Evolutionary conservation across 177 flowering plant species (phyloP).

Genomic region (Vitis hybrid): DNA sequence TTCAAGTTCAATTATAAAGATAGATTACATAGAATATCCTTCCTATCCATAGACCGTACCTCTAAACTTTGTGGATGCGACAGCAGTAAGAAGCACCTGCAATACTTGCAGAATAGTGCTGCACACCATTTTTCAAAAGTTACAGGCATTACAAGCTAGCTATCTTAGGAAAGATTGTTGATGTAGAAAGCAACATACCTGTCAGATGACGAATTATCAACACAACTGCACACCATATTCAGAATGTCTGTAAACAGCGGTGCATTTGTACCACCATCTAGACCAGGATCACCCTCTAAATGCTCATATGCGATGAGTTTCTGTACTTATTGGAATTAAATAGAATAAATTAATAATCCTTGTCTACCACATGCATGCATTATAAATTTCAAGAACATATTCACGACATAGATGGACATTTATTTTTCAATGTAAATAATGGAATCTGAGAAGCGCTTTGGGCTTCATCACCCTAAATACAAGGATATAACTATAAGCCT

Average conservation of each 20-base stretch:
- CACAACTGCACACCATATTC: constrained; percentile 83
- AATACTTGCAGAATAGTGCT: constrained; percentile 92
- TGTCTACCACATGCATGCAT: constrained; percentile 1
- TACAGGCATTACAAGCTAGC: constrained; percentile 15
- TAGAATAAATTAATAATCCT: constrained; percentile 5
- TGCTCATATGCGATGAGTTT: constrained; percentile 99
- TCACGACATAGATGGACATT: neutral
- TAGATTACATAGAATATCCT: neutral
- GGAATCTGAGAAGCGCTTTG: neutral
- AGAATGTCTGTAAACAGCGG: constrained; percentile 76
- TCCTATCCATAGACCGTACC: constrained; percentile 40
- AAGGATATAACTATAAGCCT: neutral
- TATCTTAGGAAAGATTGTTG: constrained; percentile 2
- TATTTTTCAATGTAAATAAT: neutral
- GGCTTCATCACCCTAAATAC: too few relatives aligned
- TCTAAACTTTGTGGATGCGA: constrained; percentile 86
- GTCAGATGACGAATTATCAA: constrained; percentile 91
- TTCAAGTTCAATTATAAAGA: neutral
- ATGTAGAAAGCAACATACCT: constrained; percentile 46
- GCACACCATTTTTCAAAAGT: constrained; percentile 35
- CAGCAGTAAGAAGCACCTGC: constrained; percentile 97
- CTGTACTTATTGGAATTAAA: constrained; percentile 38
- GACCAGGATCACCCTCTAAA: constrained; percentile 99
- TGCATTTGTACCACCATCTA: constrained; percentile 81
- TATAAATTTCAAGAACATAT: neutral